Conservation (phyloP, 2,329 filamentous ascomycete species). For the Pseudogymnoascus sp. region DNA sequence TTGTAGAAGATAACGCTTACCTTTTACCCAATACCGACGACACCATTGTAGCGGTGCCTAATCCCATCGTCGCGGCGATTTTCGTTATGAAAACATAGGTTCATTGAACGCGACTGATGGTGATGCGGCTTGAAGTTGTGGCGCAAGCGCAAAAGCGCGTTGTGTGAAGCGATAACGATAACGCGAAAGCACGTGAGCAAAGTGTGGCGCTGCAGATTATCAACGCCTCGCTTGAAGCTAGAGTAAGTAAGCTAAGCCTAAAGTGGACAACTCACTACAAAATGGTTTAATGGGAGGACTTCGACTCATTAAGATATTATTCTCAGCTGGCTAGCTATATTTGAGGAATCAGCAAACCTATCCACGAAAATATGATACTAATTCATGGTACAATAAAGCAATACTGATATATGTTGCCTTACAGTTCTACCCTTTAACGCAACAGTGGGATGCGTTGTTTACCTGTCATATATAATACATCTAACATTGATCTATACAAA, state of each 20-base stretch:
- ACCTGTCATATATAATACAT: conserved; percentile 9
- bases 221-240: not conserved
- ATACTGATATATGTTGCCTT: not conserved
- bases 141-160: not conserved
- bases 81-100: not conserved
- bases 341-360: not conserved
- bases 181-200: not conserved
- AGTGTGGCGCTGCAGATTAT: not conserved
- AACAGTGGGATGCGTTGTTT: not conserved
- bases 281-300: too few species aligned
- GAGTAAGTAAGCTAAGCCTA: not conserved
- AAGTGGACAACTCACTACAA: not conserved
- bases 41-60: not conserved
- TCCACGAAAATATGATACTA: too few species aligned
- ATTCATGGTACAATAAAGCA: not conserved
- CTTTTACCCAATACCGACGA: not conserved
- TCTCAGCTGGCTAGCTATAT: not conserved
- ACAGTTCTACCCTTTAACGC: not conserved
- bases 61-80: not conserved
- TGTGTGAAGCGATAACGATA: not conserved
- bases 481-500: conserved; percentile 6
- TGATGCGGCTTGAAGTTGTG: conserved; percentile 7
- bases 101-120: not conserved
- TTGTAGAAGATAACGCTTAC: not conserved
- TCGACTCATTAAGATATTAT: not conserved